Conservation (phyloP, 2,329 filamentous ascomycete genomes). For the Ophiognomonia clavigignenti-juglandacearum region DNA sequence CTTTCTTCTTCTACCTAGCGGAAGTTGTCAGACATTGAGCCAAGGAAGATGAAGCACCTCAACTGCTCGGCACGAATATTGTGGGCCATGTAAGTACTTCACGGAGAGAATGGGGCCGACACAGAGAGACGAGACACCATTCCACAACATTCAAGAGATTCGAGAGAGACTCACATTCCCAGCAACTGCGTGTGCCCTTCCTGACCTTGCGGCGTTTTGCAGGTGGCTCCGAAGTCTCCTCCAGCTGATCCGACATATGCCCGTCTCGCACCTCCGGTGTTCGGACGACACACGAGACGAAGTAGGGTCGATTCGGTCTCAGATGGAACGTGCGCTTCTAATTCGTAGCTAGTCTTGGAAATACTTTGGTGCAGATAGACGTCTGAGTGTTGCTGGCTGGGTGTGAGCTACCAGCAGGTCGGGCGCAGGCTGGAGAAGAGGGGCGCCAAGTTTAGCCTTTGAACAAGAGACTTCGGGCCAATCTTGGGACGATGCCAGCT, state of each 20-base stretch:
- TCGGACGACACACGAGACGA: constrained; percentile 15
- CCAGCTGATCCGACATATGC: constrained; percentile 8
- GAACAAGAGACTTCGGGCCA: not conserved
- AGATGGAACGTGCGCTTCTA: too few species aligned
- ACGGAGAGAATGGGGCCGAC: not conserved
- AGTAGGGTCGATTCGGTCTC: too few species aligned
- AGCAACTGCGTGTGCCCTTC: constrained; percentile 52
- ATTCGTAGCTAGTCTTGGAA: not conserved
- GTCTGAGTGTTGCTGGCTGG: not conserved
- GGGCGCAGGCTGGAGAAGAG: not conserved
- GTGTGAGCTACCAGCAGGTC: not conserved
- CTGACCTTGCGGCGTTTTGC: constrained; percentile 38
- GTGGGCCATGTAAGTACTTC: not conserved
- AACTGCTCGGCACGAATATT: not conserved
- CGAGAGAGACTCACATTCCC: constrained; percentile 41
- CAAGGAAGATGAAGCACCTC: not conserved
- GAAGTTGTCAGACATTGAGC: not conserved
- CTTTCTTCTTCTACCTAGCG: constrained; percentile 38
- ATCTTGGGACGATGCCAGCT: not conserved
- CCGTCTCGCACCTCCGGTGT: not conserved
- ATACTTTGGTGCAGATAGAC: not conserved
- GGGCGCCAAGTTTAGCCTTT: constrained; percentile 7
- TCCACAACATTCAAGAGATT: not conserved
- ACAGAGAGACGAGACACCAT: not conserved
- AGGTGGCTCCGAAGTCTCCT: constrained; percentile 17